Evolutionary conservation across 305 asterid genomes (phyloP).

Genomic region (Fraxinus latifolia): DNA sequence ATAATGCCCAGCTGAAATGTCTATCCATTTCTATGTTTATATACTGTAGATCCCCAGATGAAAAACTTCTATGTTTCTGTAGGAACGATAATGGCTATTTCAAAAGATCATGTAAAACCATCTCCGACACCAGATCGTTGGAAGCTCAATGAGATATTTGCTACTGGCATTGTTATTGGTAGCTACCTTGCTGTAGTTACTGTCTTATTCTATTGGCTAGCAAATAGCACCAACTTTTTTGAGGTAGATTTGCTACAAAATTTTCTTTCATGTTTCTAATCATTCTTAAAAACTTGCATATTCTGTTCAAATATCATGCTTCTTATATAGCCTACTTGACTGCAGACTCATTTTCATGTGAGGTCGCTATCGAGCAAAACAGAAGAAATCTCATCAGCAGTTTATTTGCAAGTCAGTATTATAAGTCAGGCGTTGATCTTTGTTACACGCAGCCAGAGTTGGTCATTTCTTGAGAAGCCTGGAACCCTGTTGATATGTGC

Average conservation of each 20-base stretch:
- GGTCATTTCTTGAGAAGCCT: constrained; percentile 36
- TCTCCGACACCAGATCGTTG: constrained; percentile 31
- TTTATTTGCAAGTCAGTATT: constrained; percentile 33
- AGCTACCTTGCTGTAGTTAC: constrained; percentile 31
- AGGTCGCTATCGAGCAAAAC: constrained; percentile 21
- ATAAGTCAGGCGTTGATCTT: constrained; percentile 34
- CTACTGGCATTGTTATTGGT: constrained; percentile 31
- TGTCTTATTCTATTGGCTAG: constrained; percentile 30
- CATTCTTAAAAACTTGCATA: not conserved
- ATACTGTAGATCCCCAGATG: not conserved
- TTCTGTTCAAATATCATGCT: not conserved
- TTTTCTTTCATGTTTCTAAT: not conserved
- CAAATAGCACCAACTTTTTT: constrained; percentile 19
- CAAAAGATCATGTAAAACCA: constrained; percentile 31
- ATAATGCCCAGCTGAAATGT: not conserved
- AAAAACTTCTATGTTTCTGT: not conserved
- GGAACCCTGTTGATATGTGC: constrained; percentile 32
- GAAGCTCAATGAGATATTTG: constrained; percentile 31
- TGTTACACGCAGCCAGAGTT: constrained; percentile 30
- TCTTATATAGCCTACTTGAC: not conserved
- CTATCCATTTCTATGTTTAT: not conserved
- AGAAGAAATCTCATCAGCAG: constrained; percentile 27
- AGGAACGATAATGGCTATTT: constrained; percentile 36
- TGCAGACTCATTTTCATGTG: constrained; percentile 29
- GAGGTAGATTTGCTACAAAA: constrained; percentile 18